Conservation (phyloP, 2,329 filamentous ascomycete species). For the Diaporthe velutina region DNA sequence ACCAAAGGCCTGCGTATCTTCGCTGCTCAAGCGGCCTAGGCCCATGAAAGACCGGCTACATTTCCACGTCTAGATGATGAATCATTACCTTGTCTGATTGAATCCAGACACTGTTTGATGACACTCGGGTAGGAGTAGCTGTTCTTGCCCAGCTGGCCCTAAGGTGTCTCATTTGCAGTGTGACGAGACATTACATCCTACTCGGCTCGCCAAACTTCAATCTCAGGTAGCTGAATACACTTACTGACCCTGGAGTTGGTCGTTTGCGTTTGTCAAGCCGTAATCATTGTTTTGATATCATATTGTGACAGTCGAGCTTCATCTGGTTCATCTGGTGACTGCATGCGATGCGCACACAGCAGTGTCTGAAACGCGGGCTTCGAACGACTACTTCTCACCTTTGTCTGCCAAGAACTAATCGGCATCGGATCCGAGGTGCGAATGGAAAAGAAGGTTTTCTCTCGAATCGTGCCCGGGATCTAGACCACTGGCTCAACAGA, state of each 20-base stretch:
- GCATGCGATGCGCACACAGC: neutral
- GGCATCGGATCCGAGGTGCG: neutral
- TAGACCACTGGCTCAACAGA: neutral
- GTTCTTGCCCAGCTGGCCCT: neutral
- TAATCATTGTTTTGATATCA: neutral
- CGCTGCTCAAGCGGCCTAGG: constrained; percentile 55
- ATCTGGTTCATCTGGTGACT: neutral
- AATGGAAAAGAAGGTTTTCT: neutral
- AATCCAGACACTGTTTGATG: neutral
- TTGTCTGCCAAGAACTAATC: constrained; percentile 4
- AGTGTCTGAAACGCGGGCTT: constrained; percentile 15
- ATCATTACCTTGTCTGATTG: neutral
- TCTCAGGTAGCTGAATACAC: neutral
- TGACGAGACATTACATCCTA: neutral
- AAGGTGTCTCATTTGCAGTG: neutral
- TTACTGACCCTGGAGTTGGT: no score
- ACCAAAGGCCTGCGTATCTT: constrained; percentile 65
- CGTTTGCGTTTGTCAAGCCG: no score
- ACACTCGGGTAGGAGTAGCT: neutral
- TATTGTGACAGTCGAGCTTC: neutral
- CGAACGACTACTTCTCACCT: neutral
- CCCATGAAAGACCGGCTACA: constrained; percentile 70
- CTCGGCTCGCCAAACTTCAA: no score
- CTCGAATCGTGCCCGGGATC: constrained; percentile 18
- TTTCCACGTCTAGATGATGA: constrained; percentile 37